Evolutionary conservation across 1,284 basidiomycete species (phyloP), one percentile per base, ranked within the genome.

Genomic region (Ganoderma lucidum): DNA sequence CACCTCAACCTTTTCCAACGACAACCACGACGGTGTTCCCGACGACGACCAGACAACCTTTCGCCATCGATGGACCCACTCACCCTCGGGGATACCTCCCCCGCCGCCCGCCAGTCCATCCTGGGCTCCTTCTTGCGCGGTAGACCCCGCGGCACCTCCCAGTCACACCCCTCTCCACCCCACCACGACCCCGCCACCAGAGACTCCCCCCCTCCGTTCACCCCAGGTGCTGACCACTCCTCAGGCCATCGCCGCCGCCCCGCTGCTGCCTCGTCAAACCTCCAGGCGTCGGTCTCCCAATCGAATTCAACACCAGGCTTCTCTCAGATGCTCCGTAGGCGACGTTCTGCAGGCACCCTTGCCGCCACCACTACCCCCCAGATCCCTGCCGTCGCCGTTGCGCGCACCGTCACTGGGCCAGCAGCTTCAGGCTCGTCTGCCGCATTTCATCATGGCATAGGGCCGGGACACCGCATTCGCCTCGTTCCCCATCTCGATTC

Each of bases 401-500:
- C 77, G 1, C 74, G 78, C 64, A 75, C 77, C 3, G 71, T 75
- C 30, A 74, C 71, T 14, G 73, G 74, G 39, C 62, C 71, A n/a
- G 65, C 74, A 2, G 45, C 67, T n/a, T 71, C 69, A 59, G 55
- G 62, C 44, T 68, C 69, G 6, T 69, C 65, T 44, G 65, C 67
- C 32, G 66, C 65, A 51, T 64, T 67, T 17, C 63, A 63, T 15
- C 62, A 61, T 8, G 67, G 59, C 64, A 65, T 63, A 42, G 73
- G 58, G 3, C 71, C 56, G 45, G 77, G 4, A 14, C 88, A 90
- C 73, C 89, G 90, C 71, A 90, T 93, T 75, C 93, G 97, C 14
- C 91, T 99, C 66, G 97, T 98, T 2, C 97, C 97, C 4, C 95
- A 98, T 78, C 91, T 99, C 76, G 96, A 99, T 78, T 91, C 92